Conservation (phyloP, 1,284 basidiomycete genomes). For the Phellinidium pouzarii region DNA sequence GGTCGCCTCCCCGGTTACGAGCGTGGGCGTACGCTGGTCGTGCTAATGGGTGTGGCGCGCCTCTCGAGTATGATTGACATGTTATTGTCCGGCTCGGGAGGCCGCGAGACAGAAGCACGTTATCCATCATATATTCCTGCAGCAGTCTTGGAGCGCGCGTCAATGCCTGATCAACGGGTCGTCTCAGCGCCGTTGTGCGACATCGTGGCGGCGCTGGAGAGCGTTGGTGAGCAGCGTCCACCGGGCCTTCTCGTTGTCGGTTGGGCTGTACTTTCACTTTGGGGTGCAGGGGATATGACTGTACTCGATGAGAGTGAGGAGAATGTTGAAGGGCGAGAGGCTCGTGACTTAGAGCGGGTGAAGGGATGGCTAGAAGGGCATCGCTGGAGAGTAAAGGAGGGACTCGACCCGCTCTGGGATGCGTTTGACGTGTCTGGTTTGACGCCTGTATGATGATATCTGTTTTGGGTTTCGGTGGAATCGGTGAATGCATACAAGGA, state of each 20-base stretch:
- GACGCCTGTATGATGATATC: too few relatives aligned
- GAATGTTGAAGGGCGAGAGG: conserved; percentile 23
- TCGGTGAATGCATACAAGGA: too few relatives aligned
- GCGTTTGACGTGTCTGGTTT: conserved; percentile 14
- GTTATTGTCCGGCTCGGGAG: conserved; percentile 29
- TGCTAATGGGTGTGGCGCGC: conserved; percentile 94
- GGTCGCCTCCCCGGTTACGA: conserved; percentile 89
- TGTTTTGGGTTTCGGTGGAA: too few relatives aligned
- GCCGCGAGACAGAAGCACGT: conserved; percentile 24
- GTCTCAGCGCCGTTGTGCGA: conserved; percentile 74
- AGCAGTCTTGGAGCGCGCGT: conserved; percentile 90
- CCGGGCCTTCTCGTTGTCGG: conserved; percentile 96
- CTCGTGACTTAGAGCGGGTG: conserved; percentile 44
- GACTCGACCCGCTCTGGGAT: conserved; percentile 48
- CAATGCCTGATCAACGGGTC: conserved; percentile 86
- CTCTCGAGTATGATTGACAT: conserved; percentile 67
- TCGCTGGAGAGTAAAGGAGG: conserved; percentile 55
- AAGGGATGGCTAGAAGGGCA: conserved; percentile 47
- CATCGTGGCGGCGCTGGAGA: conserved; percentile 68
- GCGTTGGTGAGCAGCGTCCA: conserved; percentile 80
- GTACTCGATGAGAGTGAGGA: conserved; percentile 43
- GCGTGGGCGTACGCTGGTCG: conserved; percentile 69
- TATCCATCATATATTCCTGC: conserved; percentile 82
- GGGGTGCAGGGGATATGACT: conserved; percentile 44
- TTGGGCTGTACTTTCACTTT: conserved; percentile 73